Conservation (phyloP, 2,329 filamentous ascomycete genomes). For the Sclerotinia minor region DNA sequence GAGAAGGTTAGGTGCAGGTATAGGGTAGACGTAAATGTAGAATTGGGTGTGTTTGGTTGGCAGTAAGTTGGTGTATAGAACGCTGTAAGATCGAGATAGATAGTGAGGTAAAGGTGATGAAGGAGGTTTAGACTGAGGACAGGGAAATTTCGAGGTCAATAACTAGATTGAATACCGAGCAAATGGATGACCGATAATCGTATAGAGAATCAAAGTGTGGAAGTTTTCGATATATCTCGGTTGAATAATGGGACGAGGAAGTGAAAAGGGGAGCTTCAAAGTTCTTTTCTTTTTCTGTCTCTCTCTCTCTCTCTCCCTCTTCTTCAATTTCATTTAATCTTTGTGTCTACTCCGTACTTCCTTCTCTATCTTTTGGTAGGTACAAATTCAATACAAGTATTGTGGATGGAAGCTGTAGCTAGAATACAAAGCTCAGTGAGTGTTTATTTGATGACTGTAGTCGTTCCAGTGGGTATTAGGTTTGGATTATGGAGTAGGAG, state of each 20-base stretch:
- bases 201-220: background rate
- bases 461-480: slow-evolving; percentile 1
- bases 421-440: background rate
- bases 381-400: background rate
- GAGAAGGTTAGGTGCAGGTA: background rate
- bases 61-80: background rate
- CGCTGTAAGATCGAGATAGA: background rate
- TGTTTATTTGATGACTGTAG: slow-evolving; percentile 12
- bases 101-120: background rate
- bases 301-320: background rate
- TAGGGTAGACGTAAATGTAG: background rate
- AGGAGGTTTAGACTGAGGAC: background rate
- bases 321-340: background rate
- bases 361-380: background rate
- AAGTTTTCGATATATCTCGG: background rate
- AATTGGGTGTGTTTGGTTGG: background rate
- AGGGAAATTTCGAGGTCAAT: background rate
- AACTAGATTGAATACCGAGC: background rate
- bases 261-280: background rate
- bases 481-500: slow-evolving; percentile 11
- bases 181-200: background rate
- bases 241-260: background rate
- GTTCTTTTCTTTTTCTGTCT: background rate
- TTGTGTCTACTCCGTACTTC: background rate
- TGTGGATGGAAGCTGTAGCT: background rate